Conservation (phyloP, 2,329 filamentous ascomycete genomes). For the Incumbomyces lentus region DNA sequence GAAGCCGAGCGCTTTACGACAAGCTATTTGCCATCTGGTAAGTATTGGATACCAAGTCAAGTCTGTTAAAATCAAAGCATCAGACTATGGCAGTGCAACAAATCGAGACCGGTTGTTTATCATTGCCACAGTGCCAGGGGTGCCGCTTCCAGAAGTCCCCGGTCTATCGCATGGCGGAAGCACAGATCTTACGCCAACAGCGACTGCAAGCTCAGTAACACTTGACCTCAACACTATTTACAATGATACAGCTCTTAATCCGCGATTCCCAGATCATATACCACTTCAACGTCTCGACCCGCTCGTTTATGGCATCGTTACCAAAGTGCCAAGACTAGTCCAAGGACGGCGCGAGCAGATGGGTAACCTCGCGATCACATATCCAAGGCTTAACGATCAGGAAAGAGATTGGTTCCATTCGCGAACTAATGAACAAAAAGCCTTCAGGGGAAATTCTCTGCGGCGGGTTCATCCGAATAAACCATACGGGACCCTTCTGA, state of each 20-base stretch:
- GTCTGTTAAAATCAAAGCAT: conserved; percentile 58
- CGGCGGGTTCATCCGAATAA: conserved; percentile 30
- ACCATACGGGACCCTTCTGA: conserved; percentile 56
- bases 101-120: conserved; percentile 59
- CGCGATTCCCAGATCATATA: conserved; percentile 59
- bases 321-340: conserved; percentile 48
- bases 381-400: conserved; percentile 8
- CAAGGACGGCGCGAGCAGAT: conserved; percentile 7
- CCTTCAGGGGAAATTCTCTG: conserved; percentile 19
- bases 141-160: conserved; percentile 47
- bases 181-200: conserved; percentile 28
- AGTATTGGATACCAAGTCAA: conserved; percentile 68
- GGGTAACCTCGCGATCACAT: conserved; percentile 11
- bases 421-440: conserved; percentile 15
- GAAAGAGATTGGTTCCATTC: conserved; percentile 26
- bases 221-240: conserved; percentile 52
- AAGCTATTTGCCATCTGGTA: conserved; percentile 62
- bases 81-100: conserved; percentile 58
- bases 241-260: conserved; percentile 52
- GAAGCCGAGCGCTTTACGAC: conserved; percentile 23
- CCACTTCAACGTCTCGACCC: conserved; percentile 33
- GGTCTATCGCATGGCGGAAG: conserved; percentile 52
- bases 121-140: conserved; percentile 57
- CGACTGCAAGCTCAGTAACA: conserved; percentile 45
- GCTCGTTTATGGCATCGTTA: conserved; percentile 33